Evolutionary conservation across 164 flowering plant species (phyloP).

Genomic region (Malania oleifera): DNA sequence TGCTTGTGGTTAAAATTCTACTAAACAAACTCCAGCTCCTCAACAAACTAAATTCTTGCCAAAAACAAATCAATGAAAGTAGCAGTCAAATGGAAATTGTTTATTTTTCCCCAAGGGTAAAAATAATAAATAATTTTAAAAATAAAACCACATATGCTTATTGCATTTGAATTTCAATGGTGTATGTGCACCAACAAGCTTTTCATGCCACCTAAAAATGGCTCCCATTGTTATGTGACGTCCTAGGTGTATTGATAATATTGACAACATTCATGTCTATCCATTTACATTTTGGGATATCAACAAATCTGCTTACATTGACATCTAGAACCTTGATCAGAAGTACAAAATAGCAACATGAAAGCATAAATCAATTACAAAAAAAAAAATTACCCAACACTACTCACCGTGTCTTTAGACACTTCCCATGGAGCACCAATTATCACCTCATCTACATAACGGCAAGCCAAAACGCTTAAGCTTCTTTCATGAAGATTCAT

Average conservation of each 20-base stretch:
- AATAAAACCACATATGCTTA: not conserved
- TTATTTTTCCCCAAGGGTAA: no score
- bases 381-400: not conserved
- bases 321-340: constrained; percentile 3
- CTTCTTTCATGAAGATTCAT: constrained; percentile 99
- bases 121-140: not conserved
- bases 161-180: no score
- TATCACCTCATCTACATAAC: constrained; percentile 91
- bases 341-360: not conserved
- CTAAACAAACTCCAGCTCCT: no score
- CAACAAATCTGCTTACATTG: not conserved
- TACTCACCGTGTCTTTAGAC: constrained; percentile 86
- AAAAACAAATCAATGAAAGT: no score
- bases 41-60: no score
- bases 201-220: no score
- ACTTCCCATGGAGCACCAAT: constrained; percentile 98
- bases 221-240: no score
- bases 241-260: no score
- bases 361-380: not conserved
- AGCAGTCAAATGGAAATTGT: no score
- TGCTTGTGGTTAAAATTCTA: no score
- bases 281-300: not conserved
- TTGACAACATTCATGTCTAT: not conserved
- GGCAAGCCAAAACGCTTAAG: constrained; percentile 92
- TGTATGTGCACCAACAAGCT: no score